These are phyloP conservation scores for Hypoxylon fuscum DNA, from an alignment of 495 filamentous ascomycete genomes.

Conservation along the genomic window DNA sequence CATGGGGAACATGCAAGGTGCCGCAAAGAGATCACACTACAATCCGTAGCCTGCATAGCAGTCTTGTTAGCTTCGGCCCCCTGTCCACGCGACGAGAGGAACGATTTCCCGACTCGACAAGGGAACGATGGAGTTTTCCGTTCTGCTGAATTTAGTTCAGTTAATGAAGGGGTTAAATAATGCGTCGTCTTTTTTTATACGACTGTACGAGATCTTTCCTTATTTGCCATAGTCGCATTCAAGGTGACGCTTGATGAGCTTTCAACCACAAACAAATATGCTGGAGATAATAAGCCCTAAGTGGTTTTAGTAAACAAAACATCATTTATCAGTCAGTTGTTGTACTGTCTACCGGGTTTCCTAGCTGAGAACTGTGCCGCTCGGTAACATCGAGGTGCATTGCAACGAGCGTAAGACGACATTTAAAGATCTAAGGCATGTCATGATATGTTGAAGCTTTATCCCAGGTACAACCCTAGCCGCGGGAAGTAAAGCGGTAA, in stretches of 20 bases:
- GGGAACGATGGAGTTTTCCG: slow-evolving; percentile 36
- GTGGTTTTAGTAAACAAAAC: background rate
- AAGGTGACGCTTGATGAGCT: slow-evolving; percentile 6
- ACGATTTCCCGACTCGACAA: slow-evolving; percentile 35
- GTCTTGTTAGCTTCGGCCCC: slow-evolving; percentile 21
- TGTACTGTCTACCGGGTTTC: slow-evolving; percentile 30
- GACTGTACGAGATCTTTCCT: slow-evolving; percentile 6
- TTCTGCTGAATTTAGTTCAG: slow-evolving; percentile 8
- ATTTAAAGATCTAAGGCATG: slow-evolving; percentile 22
- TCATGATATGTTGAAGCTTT: slow-evolving; percentile 7
- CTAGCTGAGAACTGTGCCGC: slow-evolving; percentile 36
- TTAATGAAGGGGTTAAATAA: slow-evolving; percentile 32
- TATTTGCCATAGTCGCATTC: slow-evolving; percentile 19
- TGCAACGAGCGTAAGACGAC: slow-evolving; percentile 8
- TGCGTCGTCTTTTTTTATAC: slow-evolving; percentile 21
- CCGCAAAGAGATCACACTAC: slow-evolving; percentile 42
- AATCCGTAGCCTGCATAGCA: slow-evolving; percentile 33
- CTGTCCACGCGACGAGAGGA: slow-evolving; percentile 21
- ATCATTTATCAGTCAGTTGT: too few species aligned
- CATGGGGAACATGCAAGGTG: slow-evolving; percentile 43
- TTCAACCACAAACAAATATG: slow-evolving; percentile 13
- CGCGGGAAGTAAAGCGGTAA: background rate
- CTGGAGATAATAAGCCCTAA: slow-evolving; percentile 3
- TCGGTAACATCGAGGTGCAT: slow-evolving; percentile 15
- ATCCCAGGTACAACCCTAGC: slow-evolving; percentile 10